Evolutionary conservation across 176 grass and related monocot species (phyloP), one percentile per base, ranked within the genome.

Genomic region (Lolium rigidum): DNA sequence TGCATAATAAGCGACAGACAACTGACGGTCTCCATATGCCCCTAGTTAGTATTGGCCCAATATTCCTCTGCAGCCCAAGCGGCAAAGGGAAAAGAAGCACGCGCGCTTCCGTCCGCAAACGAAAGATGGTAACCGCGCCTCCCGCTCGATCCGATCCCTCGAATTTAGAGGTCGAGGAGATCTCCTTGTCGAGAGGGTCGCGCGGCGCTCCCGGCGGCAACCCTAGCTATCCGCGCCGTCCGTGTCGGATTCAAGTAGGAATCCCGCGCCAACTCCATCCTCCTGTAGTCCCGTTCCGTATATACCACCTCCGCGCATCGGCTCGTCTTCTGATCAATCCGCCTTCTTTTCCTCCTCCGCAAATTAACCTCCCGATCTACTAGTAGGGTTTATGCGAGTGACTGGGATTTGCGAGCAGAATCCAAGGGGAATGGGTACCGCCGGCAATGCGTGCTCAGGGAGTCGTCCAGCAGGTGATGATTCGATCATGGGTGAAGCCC

Each of bases 361-460:
- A 75, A 31, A 75, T 50, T 9, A 16, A 10, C 22, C 28, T 17
- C 74, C 17, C 14, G 63, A 2, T 24, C 3, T 14, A 13, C 48
- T 76, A 76, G 74, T 76, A 76, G 74, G 59, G 25, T 77, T 15
- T 77, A 35, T 56, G 2, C 8, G 31, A 35, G 9, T 59, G 66
- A 44, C 1, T 76, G 61, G 44, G 72, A 18, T 31, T 52, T 14
- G 7, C 2, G 4, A 87, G 2, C 16, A 76, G 8, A 3, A 20
- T 51, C 11, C 1, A n/a, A 20, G 51, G 61, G 16, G 15, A 18
- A 81, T 82, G 86, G 76, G 14, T 13, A 55, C 69, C 3, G 26
- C 67, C 6, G 35, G 11, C 46, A 21, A 12, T 49, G 28, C 46
- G 12, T 38, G n/a, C 18, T 31, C 75, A n/a, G 57, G 25, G 68